Evolutionary conservation across 208 protist genomes (phyloP), one percentile per base, ranked within the genome.

Genomic region (Wallacemonas collosoma): DNA sequence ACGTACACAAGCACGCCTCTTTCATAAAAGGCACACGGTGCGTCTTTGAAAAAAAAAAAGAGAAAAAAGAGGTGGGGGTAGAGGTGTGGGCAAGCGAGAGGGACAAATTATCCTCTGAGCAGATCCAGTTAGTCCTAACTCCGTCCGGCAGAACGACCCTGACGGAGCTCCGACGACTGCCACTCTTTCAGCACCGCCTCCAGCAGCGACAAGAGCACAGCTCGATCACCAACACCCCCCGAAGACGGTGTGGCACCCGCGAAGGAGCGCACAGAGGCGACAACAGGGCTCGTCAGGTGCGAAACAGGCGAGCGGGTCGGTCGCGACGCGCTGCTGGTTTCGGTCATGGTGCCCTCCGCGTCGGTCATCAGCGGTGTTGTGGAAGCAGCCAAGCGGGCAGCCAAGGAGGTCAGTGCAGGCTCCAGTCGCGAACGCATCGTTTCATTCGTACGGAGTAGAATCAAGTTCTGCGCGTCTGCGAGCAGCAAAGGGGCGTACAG

Each of bases 111-210:
- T 26, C 26, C 26, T 26, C 12, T 35, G 39, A 75, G 12, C 17
- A 51, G 8, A 66, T 36, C 9, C 26, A 26, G 26, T 26, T 0
- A 26, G 26, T 26, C 26, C 26, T 26, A 17, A 14, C 1, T 26
- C 44, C 58, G 58, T 40, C 35, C 45, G 8, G 45, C 6, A 12
- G 26, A 1, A 36, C 53, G 11, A 12, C 17, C 62, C 9, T 38
- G 15, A 11, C 15, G 40, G 6, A 14, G 15, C 35, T 66, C 68
- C 40, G 55, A 50, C 15, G 36, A 38, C 17, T 73, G 41, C 51
- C 54, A 73, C 68, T 55, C 51, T 45, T 55, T 65, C 56, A 73
- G 57, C 26, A 61, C 44, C 56, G 56, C 38, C 35, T 63, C 57
- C 47, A 53, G 26, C 8, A 65, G 35, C 4, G 53, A 4, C 44